Conservation (phyloP, 2,329 filamentous ascomycete genomes). For the Ambrosiella cleistominuta region DNA sequence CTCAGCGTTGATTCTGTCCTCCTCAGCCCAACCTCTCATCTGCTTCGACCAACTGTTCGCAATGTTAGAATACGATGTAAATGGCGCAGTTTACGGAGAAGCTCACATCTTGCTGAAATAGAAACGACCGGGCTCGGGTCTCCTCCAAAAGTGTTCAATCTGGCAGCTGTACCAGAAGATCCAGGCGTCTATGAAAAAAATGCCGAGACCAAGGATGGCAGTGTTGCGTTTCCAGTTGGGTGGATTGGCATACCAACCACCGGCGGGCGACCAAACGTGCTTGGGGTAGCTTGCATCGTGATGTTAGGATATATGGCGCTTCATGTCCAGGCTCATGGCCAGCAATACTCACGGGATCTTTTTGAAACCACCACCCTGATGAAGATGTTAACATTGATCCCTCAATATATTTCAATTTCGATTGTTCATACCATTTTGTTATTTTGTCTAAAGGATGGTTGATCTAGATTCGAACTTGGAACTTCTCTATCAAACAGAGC, state of each 20-base stretch:
- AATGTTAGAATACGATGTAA: neutral
- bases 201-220: conserved; percentile 48
- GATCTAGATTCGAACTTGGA: neutral
- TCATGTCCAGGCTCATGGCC: neutral
- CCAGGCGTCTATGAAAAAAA: conserved; percentile 50
- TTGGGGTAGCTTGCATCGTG: conserved; percentile 62
- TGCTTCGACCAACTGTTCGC: conserved; percentile 28
- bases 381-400: neutral
- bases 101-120: conserved; percentile 72
- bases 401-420: neutral
- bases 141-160: conserved; percentile 52
- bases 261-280: conserved; percentile 96
- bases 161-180: conserved; percentile 58
- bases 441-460: neutral
- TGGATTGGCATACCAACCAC: conserved; percentile 94
- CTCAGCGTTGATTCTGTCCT: conserved; percentile 23
- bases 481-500: neutral
- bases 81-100: neutral
- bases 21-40: conserved; percentile 27
- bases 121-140: conserved; percentile 62
- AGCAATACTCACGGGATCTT: conserved; percentile 11
- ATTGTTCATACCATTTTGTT: neutral
- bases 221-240: conserved; percentile 94
- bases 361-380: conserved; percentile 7
- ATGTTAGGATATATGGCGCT: conserved; percentile 8